phyloP scores from a whole-genome alignment of 2,329 filamentous ascomycete genomes.

The Albifimbria verrucaria region DNA sequence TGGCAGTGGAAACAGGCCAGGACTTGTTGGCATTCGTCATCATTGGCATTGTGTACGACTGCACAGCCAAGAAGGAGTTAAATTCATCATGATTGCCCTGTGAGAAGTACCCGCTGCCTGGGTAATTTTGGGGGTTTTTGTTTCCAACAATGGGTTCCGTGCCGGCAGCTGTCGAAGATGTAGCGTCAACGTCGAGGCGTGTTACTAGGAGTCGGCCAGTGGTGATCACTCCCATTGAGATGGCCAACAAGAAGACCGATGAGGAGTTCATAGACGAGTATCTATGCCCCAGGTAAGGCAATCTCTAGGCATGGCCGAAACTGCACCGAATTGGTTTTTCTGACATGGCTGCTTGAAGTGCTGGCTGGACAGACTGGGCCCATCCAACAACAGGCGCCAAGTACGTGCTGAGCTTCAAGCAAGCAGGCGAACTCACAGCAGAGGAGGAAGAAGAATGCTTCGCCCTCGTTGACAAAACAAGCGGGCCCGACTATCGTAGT shows the following conservation, averaged over 20 bases:
- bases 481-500: slow-evolving; percentile 58
- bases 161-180: background rate
- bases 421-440: slow-evolving; percentile 33
- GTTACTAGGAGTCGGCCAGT: background rate
- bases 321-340: background rate
- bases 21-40: background rate
- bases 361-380: slow-evolving; percentile 42
- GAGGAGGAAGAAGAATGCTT: slow-evolving; percentile 53
- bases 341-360: slow-evolving; percentile 7
- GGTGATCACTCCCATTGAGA: slow-evolving; percentile 34
- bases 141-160: background rate
- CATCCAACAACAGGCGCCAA: slow-evolving; percentile 41
- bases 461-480: slow-evolving; percentile 59
- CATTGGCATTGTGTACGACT: too few relatives aligned
- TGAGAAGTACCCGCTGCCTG: too few relatives aligned
- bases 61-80: too few relatives aligned
- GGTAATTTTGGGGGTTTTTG: too few relatives aligned
- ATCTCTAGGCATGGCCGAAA: background rate
- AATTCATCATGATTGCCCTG: too few relatives aligned
- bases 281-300: slow-evolving; percentile 41
- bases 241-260: slow-evolving; percentile 44
- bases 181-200: background rate
- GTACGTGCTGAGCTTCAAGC: slow-evolving; percentile 43
- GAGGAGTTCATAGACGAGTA: slow-evolving; percentile 47
- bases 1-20: background rate